Conservation (phyloP, 129 eudicot species). For the Flaveria robusta region DNA sequence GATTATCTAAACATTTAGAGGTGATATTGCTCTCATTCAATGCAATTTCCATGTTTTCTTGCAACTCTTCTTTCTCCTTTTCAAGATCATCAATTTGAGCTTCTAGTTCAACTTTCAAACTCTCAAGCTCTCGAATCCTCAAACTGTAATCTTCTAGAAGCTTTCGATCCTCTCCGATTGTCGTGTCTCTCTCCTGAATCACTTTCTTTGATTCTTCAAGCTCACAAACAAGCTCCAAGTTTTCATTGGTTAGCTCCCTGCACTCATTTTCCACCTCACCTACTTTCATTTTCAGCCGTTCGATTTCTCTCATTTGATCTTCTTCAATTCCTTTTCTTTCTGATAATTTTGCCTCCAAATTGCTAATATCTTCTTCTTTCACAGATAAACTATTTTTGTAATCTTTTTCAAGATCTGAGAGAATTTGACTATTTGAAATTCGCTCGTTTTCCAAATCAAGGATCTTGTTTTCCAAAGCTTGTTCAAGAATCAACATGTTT, state of each 20-base stretch:
- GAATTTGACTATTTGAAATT: conserved; percentile 35
- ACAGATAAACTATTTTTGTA: conserved; percentile 44
- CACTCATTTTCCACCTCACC: conserved; percentile 67
- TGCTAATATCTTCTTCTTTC: conserved; percentile 64
- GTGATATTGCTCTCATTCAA: conserved; percentile 50
- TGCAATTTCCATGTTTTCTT: conserved; percentile 55
- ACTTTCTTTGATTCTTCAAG: conserved; percentile 53
- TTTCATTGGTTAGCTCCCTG: conserved; percentile 67
- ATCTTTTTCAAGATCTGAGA: conserved; percentile 49
- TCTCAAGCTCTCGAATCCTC: conserved; percentile 46
- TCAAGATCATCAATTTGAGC: conserved; percentile 40
- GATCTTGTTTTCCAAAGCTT: conserved; percentile 55
- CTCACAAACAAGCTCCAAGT: conserved; percentile 59
- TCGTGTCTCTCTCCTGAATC: conserved; percentile 36
- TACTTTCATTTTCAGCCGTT: conserved; percentile 47
- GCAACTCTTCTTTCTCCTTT: conserved; percentile 48
- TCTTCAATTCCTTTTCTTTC: conserved; percentile 33
- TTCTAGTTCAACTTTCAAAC: conserved; percentile 45
- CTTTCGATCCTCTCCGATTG: conserved; percentile 45
- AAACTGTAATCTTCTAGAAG: conserved; percentile 42
- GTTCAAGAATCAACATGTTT: conserved; percentile 57
- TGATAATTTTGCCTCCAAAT: conserved; percentile 48
- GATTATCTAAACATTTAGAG: conserved; percentile 60
- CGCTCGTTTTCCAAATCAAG: conserved; percentile 50
- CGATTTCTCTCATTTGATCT: conserved; percentile 48